Conservation (phyloP, 805 yeast genomes). For the Wickerhamiella nectarea region DNA sequence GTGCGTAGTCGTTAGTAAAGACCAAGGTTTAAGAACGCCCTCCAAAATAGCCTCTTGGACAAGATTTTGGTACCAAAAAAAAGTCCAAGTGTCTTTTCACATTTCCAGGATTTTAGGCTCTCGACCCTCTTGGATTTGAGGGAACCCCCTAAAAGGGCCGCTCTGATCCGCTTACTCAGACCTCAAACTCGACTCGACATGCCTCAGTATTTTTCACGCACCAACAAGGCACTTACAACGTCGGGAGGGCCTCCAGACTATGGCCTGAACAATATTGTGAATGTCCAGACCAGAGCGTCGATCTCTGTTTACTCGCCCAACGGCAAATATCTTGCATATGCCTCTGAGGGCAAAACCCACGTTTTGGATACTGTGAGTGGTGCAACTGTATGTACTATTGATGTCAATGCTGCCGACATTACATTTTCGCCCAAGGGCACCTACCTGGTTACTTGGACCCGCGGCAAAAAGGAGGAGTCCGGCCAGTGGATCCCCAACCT, state of each 20-base stretch:
- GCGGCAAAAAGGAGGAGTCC: conserved; percentile 56
- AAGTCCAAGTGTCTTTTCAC: no score
- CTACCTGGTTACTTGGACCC: conserved; percentile 77
- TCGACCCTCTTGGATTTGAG: no score
- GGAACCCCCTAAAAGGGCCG: no score
- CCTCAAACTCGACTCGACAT: no score
- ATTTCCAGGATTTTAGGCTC: no score
- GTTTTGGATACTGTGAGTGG: conserved; percentile 46
- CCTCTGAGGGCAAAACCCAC: conserved; percentile 47
- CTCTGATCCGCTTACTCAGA: no score
- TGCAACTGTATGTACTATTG: conserved; percentile 34
- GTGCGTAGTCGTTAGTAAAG: no score
- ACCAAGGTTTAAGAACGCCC: no score
- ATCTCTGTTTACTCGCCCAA: conserved; percentile 52
- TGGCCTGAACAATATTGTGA: conserved; percentile 16
- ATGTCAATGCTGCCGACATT: conserved; percentile 59
- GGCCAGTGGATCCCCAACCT: conserved; percentile 73
- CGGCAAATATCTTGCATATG: conserved; percentile 57
- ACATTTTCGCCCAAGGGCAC: conserved; percentile 82
- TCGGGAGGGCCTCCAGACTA: conserved; percentile 23
- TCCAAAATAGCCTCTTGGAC: no score
- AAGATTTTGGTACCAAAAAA: no score
- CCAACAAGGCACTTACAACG: conserved; percentile 19
- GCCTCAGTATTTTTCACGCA: conserved; percentile 23
- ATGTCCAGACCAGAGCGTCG: conserved; percentile 22